phyloP scores from a whole-genome alignment of 1,284 basidiomycete species.

The Polyporus tsugae region DNA sequence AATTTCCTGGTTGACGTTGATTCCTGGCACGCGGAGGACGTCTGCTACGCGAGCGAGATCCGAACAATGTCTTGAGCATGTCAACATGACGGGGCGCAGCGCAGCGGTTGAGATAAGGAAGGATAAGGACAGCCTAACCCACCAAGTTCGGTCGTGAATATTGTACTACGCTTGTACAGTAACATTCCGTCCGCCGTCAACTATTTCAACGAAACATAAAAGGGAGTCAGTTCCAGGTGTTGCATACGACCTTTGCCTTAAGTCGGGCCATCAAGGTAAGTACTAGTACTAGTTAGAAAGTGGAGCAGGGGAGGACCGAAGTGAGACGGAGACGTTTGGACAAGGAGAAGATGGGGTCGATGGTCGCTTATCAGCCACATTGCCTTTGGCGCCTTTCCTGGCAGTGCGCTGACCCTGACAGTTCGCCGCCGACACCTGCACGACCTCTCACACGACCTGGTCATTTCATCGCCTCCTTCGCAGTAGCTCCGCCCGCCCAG shows the following conservation, averaged over 20 bases:
- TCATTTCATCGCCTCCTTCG: neutral
- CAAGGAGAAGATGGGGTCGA: too few species aligned
- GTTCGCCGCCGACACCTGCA: neutral
- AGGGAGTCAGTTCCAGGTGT: too few species aligned
- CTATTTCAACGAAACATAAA: too few species aligned
- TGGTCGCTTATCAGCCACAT: too few species aligned
- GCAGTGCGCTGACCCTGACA: too few species aligned
- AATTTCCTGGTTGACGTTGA: too few species aligned
- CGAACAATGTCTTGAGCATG: neutral
- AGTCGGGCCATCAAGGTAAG: too few species aligned
- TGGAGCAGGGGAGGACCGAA: too few species aligned
- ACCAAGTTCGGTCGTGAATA: neutral
- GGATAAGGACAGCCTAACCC: neutral
- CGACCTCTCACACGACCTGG: neutral
- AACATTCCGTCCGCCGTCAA: neutral
- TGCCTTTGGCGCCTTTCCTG: too few species aligned
- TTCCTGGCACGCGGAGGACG: neutral
- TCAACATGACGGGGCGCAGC: neutral
- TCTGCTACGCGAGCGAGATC: constrained; percentile 1
- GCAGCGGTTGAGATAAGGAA: neutral
- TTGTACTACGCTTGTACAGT: neutral
- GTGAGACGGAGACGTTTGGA: too few species aligned
- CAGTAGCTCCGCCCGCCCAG: neutral
- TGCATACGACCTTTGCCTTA: too few species aligned
- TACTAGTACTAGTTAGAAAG: too few species aligned